Base-by-base conservation (phyloP, 306 rosid species). In the Prunus campanulata region DNA sequence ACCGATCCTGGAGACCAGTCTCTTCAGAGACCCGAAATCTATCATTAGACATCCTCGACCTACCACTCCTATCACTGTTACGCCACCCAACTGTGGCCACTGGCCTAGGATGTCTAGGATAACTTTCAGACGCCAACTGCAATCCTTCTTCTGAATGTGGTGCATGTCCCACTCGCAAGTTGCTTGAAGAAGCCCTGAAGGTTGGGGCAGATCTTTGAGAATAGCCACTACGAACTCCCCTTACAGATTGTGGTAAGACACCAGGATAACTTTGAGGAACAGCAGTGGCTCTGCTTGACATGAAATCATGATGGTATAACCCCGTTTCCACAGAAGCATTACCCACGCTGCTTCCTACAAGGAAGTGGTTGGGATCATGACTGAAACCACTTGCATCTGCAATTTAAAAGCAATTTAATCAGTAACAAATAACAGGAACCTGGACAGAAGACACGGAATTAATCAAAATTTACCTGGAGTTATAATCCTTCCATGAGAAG, bases 171-270 rank as follows among this genome's bases (percentile, higher is more conserved):
- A 87, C 65, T 46, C 75, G 82, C 80, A 86, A 52, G 86, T 71
- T 61, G 68, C 90, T 85, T 63, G 97, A 88, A 78, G 93, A 87
- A 79, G 93, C 87, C 82, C 93, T 82, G 70, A 84, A 81, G 72
- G 85, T 55, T 60, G 92, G 91, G 66, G 83, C 62, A 51, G 90
- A 74, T 75, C 97, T 90, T 74, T 92, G 93, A 83, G 93, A 81
- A 80, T 75, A 86, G 79, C 72, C 86, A 74, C 92, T 90, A 39
- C 86, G 86, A 72, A 79, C 87, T 68, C 96, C 90, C 81, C 96
- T 87, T 52, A 77, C 81, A 80, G 85, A 54, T 57, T 87, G 92
- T 64, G 85, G 59, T 64, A 80, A 62, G 49, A 81, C 75, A 81
- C 86, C 86, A 60, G 82, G 88, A 84, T 81, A 84, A 69, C 79